phyloP scores from a whole-genome alignment of 176 grass and related monocot genomes.

The Microstegium vimineum region DNA sequence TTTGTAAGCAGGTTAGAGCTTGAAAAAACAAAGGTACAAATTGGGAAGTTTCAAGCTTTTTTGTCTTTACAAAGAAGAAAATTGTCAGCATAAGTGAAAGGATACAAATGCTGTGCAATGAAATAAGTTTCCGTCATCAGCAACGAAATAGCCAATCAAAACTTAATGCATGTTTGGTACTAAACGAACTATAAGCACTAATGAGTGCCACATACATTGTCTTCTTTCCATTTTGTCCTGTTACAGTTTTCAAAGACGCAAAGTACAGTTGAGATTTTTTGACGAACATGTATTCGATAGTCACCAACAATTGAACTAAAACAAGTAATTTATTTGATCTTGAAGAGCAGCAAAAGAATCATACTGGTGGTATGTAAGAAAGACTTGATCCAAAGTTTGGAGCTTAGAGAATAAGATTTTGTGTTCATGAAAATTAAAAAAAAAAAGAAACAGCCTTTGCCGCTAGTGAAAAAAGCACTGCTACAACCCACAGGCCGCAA shows the following conservation, averaged over 20 bases:
- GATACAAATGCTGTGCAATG: background rate
- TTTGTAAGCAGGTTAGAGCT: background rate
- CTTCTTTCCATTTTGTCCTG: background rate
- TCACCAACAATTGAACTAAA: background rate
- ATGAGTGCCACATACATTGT: background rate
- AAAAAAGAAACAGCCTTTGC: background rate
- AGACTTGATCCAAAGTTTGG: background rate
- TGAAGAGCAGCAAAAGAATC: background rate
- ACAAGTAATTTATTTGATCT: background rate
- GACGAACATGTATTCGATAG: background rate
- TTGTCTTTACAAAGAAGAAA: background rate
- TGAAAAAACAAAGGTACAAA: background rate
- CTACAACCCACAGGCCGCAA: background rate
- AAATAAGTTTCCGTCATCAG: background rate
- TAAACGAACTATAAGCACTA: background rate
- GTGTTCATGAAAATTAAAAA: background rate
- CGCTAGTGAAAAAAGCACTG: background rate
- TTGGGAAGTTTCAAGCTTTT: background rate
- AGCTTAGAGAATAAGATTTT: background rate
- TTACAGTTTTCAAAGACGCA: background rate
- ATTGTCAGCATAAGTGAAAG: background rate
- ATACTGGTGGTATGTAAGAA: background rate
- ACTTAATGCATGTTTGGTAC: background rate
- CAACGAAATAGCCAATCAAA: background rate
- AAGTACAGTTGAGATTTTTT: background rate